Percentiles rank a stretch among this genome's conserved stretches.
Evolutionary conservation across 1,139 yeast species (phyloP).

Genomic region (Magnusiomyces sp.): DNA sequence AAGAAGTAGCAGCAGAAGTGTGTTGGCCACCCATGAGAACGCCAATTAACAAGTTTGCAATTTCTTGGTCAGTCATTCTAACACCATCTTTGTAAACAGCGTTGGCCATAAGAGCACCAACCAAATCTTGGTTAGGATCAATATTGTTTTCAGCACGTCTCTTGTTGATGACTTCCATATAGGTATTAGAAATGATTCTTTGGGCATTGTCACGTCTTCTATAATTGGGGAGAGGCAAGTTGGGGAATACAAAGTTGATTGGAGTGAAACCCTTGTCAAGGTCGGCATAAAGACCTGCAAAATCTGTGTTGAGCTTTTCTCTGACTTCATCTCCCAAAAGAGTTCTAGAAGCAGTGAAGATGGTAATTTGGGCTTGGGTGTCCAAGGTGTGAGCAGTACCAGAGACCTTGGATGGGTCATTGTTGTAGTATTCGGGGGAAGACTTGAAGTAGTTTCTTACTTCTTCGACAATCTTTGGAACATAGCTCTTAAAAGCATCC

Average conservation of each 20-base stretch:
- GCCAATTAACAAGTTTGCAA: conserved; percentile 89
- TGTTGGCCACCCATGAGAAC: conserved; percentile 99
- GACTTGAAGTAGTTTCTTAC: conserved; percentile 52
- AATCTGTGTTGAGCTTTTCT: conserved; percentile 67
- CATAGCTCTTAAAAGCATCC: conserved; percentile 77
- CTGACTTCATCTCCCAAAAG: conserved; percentile 89
- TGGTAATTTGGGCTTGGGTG: conserved; percentile 91
- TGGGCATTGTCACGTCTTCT: conserved; percentile 84
- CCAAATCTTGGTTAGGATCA: conserved; percentile 76
- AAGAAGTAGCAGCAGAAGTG: conserved; percentile 91
- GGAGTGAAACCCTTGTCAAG: conserved; percentile 97
- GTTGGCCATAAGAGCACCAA: conserved; percentile 75
- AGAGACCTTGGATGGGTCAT: conserved; percentile 26
- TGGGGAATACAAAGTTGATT: conserved; percentile 87
- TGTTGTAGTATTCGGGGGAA: conserved; percentile 38
- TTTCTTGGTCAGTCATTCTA: conserved; percentile 88
- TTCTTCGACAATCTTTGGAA: conserved; percentile 82
- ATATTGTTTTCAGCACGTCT: conserved; percentile 65
- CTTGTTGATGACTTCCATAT: conserved; percentile 63
- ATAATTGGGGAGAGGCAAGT: conserved; percentile 84
- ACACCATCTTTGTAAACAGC: conserved; percentile 90
- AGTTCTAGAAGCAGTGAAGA: conserved; percentile 90
- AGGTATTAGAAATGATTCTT: conserved; percentile 65
- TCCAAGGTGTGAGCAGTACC: conserved; percentile 68
- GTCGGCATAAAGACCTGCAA: conserved; percentile 81